Evolutionary conservation across 2,329 filamentous ascomycete species (phyloP).

Genomic region (Exophiala aquamarina): DNA sequence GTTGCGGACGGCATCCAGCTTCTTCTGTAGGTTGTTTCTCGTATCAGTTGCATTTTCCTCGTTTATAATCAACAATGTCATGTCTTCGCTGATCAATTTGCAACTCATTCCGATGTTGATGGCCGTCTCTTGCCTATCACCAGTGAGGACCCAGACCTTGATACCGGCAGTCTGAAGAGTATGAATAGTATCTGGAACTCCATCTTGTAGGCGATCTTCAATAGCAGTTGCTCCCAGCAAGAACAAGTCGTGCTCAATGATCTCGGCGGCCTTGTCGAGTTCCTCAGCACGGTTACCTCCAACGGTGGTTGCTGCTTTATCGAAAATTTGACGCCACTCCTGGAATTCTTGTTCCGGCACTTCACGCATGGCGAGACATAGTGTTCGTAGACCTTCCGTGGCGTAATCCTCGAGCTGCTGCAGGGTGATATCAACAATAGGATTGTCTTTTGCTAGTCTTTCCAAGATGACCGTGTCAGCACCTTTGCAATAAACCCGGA

Average conservation of each 20-base stretch:
- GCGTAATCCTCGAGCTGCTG: constrained; percentile 98
- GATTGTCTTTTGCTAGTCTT: constrained; percentile 78
- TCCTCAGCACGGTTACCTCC: constrained; percentile 91
- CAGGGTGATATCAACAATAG: constrained; percentile 83
- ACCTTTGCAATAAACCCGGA: constrained; percentile 92
- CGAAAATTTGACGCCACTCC: constrained; percentile 84
- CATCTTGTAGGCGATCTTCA: constrained; percentile 94
- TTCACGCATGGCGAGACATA: constrained; percentile 93
- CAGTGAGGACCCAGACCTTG: constrained; percentile 97
- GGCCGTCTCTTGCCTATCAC: constrained; percentile 95
- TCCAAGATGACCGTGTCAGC: constrained; percentile 97
- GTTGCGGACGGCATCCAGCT: constrained; percentile 82
- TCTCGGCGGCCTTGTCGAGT: constrained; percentile 91
- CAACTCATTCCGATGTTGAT: constrained; percentile 99
- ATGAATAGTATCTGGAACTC: constrained; percentile 96
- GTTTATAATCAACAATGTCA: constrained; percentile 96
- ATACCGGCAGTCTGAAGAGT: constrained; percentile 95
- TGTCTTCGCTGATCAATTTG: constrained; percentile 96
- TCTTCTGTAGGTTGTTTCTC: constrained; percentile 87
- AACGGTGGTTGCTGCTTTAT: constrained; percentile 84
- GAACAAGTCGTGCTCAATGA: constrained; percentile 90
- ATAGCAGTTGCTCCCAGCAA: constrained; percentile 95
- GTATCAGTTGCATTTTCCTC: constrained; percentile 80
- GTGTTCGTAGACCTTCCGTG: constrained; percentile 88
- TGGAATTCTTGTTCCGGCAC: constrained; percentile 84